Evolutionary conservation across 129 eudicot genomes (phyloP), one percentile per base, ranked within the genome.

Genomic region (Ambrosia artemisiifolia): DNA sequence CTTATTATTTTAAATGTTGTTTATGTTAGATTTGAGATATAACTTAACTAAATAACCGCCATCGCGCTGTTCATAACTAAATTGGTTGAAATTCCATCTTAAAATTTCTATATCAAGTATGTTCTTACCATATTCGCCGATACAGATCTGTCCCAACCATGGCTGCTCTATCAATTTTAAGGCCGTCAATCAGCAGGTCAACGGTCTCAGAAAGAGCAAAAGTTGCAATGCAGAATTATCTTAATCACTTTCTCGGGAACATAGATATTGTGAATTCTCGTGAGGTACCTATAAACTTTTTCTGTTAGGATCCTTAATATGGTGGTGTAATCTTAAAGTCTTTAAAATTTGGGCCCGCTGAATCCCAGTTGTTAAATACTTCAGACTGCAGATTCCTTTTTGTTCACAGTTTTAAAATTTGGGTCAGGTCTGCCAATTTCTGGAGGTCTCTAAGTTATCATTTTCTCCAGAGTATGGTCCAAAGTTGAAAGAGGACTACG

Each of bases 401-500:
- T 16, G 11, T 44, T 35, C 50, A 42, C n/a, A 51, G 64, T 6
- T 12, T 68, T 33, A 50, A 74, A 42, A 78, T 51, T 63, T 36
- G 72, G 67, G 72, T 43, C 77, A 92, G 98, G 98, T 92, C 65
- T 92, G 96, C 96, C 83, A 85, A 79, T 92, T 92, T 84, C 81
- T 92, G 86, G 96, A 92, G 91, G 98, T 87, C 70, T 92, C 98
- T 55, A 86, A 79, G 89, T 67, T 92, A 79, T 92, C 98, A 61
- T 88, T 92, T 78, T 77, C 82, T 56, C 84, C 75, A 64, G 91
- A 92, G 82, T 92, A 86, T 71, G 98, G 98, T 67, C 95, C 96
- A 65, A 92, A 92, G 83, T 69, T 92, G 84, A 92, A 92, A 83
- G 98, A 92, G 78, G 96, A 81, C 59, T 92, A 92, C 60, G 85